Evolutionary conservation across 495 filamentous ascomycete species (phyloP), one percentile per base, ranked within the genome.

Genomic region (Cercophora scortea): DNA sequence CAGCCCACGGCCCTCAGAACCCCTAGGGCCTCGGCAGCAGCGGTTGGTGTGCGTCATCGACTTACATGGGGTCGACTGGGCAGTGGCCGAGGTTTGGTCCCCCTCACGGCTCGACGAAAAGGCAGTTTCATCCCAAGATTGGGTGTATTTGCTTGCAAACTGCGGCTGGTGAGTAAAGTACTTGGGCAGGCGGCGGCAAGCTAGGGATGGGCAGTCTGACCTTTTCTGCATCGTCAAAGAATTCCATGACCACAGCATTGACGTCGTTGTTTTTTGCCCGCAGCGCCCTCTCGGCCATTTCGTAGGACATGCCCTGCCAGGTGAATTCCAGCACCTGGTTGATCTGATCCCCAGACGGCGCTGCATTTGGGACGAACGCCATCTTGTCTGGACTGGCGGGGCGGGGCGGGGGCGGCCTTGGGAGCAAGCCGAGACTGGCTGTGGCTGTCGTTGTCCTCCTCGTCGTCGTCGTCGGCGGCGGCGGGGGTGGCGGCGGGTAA

Each of bases 61-160:
- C 25, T 25, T 25, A 25, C 25, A 25, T 25, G 25, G 25, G 25
- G 25, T 5, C 25, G 25, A 25, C 25, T 25, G 25, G 42, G 51
- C 25, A 32, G 46, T 46, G 52, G 53, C 61, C 51, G 67, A 18
- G 47, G 18, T 9, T 40, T 8, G 35, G n/a, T 63, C 60, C 32
- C 75, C 78, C 47, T 79, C 72, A 42, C 75, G 69, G 53, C 67
- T 70, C 33, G 64, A 64, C 25, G 52, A 63, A 36, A 78, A 81
- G 11, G 61, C 65, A 12, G 45, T 59, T 42, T 81, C 78, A 39
- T 78, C 71, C 77, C 77, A 79, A 8, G 25, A 25, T 2, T 2
- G 2, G 5, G 50, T 57, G 45, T 75, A 74, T 50, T 62, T 46
- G 33, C 50, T 58, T 13, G 41, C 34, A 38, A 66, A 68, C 72